Conservation (phyloP, 805 yeast genomes). For the Teunomyces tritomae region DNA sequence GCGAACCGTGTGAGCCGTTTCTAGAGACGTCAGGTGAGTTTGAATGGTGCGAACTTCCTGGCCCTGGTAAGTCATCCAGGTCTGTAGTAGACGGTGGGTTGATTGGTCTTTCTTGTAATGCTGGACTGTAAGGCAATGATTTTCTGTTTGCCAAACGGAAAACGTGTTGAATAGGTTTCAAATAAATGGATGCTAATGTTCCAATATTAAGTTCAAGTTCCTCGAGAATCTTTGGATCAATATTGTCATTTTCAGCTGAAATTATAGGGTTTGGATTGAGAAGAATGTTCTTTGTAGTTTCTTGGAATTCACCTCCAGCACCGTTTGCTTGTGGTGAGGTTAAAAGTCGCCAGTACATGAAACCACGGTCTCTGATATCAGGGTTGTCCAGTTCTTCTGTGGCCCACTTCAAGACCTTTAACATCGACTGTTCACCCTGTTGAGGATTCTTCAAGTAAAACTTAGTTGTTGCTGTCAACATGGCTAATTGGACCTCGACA, state of each 20-base stretch:
- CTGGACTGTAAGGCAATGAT: slow-evolving; percentile 46
- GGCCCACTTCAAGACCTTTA: slow-evolving; percentile 59
- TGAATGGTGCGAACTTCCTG: slow-evolving; percentile 1
- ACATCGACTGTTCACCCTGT: slow-evolving; percentile 53
- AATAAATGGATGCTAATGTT: slow-evolving; percentile 74
- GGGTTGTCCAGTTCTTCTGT: slow-evolving; percentile 79
- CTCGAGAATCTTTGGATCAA: slow-evolving; percentile 69
- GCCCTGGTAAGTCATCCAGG: background rate
- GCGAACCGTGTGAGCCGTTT: slow-evolving; percentile 8
- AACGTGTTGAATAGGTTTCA: slow-evolving; percentile 80
- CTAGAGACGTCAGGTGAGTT: slow-evolving; percentile 4
- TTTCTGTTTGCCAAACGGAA: slow-evolving; percentile 63
- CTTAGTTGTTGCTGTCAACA: slow-evolving; percentile 73
- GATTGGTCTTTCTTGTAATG: slow-evolving; percentile 26
- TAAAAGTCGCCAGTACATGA: slow-evolving; percentile 79
- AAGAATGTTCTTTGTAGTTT: slow-evolving; percentile 47
- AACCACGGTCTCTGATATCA: slow-evolving; percentile 83
- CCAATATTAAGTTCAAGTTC: slow-evolving; percentile 84
- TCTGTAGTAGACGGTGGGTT: slow-evolving; percentile 6
- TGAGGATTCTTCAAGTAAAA: slow-evolving; percentile 57
- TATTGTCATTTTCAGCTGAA: slow-evolving; percentile 60
- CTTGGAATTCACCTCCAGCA: slow-evolving; percentile 40
- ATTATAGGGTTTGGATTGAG: slow-evolving; percentile 62
- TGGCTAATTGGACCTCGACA: slow-evolving; percentile 68
- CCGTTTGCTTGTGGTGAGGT: slow-evolving; percentile 42